Base-by-base conservation (phyloP, 2,329 filamentous ascomycete genomes). In the Exophiala lecanii-corni region DNA sequence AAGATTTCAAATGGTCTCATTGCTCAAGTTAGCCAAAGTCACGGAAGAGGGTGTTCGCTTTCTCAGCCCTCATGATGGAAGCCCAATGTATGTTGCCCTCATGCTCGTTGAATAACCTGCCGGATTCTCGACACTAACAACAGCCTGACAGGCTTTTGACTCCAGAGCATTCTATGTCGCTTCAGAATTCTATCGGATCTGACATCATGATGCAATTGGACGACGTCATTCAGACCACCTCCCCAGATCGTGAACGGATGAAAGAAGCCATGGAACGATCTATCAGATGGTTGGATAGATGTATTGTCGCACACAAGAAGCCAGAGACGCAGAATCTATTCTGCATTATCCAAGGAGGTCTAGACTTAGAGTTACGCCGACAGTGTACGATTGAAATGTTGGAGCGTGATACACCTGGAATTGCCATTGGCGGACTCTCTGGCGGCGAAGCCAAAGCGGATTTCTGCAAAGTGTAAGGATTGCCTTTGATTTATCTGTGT, bases 141-240 rank as follows among this genome's bases (percentile, higher is more conserved):
- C n/a, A 37, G 19, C 10, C 13, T 16, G 25, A 23, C 39, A 78
- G 75, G 75, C 81, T 98, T 9, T 80, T 98, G 35, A 98, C 92
- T 0, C 92, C 92, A 0, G 94, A 98, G 64, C 91, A 97, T 69
- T 97, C 92, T 1, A 96, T 98, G 57, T 84, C 82, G 9, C 75
- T 98, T 3, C 92, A 98, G 63, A 97, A 98, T 66, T 91, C 84
- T 41, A 98, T 98, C 59, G 92, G 92, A 52, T 94, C 88, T 51
- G 92, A 98, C 67, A 97, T 98, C 57, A 96, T 97, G 55, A 98
- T 98, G 94, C 94, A 98, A 67, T 81, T 98, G 3, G 92, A 98
- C 71, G 94, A 98, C 65, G 94, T 98, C 10, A 84, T 98, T 39
- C 91, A 89, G 20, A 97, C 92, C 0, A 98, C 92, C 0, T 96